Evolutionary conservation across 257 asterid genomes (phyloP).

Genomic region (Marsdenia floribunda): DNA sequence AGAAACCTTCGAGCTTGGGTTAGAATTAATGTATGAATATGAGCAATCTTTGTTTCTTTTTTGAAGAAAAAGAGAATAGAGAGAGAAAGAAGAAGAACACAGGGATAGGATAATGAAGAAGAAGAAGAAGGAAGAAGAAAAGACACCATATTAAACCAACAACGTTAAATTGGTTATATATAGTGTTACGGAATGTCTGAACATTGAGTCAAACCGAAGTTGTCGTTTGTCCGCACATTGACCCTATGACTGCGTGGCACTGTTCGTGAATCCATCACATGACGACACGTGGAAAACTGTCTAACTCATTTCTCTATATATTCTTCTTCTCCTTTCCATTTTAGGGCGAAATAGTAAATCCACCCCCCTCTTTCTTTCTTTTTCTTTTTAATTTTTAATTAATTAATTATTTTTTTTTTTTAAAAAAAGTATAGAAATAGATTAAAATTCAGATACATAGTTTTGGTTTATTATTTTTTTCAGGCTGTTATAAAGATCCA

Average conservation of each 20-base stretch:
- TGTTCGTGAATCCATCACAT: slow-evolving; percentile 1
- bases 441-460: no score
- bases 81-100: neutral
- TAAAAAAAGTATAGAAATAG: no score
- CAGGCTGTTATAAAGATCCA: neutral
- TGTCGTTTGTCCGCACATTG: slow-evolving; percentile 41
- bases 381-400: no score
- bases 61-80: slow-evolving; percentile 1
- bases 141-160: slow-evolving; percentile 23
- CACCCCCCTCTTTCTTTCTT: neutral
- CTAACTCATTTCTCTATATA: slow-evolving; percentile 1
- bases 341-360: neutral
- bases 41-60: neutral
- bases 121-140: neutral
- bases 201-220: slow-evolving; percentile 54
- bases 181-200: slow-evolving; percentile 27
- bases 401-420: neutral
- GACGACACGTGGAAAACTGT: slow-evolving; percentile 11
- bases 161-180: slow-evolving; percentile 28
- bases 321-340: neutral
- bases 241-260: slow-evolving; percentile 18
- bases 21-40: no score
- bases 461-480: no score
- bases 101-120: neutral
- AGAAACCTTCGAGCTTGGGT: no score